Evolutionary conservation across 2,329 filamentous ascomycete species (phyloP).

Genomic region (Drechslera avenae): DNA sequence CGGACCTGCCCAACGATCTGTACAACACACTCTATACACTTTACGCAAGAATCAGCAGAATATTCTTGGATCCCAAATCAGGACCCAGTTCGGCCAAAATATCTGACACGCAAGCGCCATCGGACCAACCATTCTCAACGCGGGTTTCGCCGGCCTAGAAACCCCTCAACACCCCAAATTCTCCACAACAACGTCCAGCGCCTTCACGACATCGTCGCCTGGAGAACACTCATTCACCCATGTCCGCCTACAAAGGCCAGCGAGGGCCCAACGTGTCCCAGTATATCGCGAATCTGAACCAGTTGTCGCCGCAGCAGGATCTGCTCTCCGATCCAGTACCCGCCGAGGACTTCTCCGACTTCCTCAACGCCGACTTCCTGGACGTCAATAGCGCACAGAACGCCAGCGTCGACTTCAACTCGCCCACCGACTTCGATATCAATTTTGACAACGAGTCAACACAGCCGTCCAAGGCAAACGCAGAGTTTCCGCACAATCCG

Average conservation of each 20-base stretch:
- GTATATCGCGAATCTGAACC: constrained; percentile 86
- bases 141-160: constrained; percentile 18
- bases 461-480: constrained; percentile 19
- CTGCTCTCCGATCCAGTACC: constrained; percentile 47
- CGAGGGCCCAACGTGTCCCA: constrained; percentile 86
- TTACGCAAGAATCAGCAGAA: background rate
- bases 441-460: constrained; percentile 32
- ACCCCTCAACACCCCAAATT: constrained; percentile 19
- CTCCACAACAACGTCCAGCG: constrained; percentile 20
- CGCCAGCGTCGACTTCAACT: constrained; percentile 31
- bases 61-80: background rate
- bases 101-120: constrained; percentile 14
- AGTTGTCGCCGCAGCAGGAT: constrained; percentile 56
- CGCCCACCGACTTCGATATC: constrained; percentile 37
- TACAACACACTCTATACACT: background rate
- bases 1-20: background rate
- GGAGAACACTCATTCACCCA: constrained; percentile 44
- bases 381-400: constrained; percentile 63
- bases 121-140: constrained; percentile 20
- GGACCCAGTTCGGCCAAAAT: background rate
- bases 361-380: constrained; percentile 66
- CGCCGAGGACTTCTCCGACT: constrained; percentile 55
- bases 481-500: constrained; percentile 19
- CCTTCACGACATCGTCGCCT: constrained; percentile 15
- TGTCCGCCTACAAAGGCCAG: constrained; percentile 77